phyloP scores from a whole-genome alignment of 805 yeast genomes.

The Wickerhamiella cacticola region DNA sequence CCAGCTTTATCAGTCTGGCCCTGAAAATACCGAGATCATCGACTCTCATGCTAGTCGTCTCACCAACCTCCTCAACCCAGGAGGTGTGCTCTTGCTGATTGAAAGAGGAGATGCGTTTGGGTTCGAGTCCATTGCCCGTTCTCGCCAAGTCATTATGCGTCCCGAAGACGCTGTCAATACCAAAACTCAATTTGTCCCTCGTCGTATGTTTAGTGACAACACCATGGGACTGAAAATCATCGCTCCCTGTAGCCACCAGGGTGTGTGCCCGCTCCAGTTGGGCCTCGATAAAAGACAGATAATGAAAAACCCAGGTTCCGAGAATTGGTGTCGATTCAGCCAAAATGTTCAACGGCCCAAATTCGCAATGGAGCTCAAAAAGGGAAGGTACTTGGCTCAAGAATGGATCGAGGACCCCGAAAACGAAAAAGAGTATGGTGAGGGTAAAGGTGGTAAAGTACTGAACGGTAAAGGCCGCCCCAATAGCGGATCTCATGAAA shows the following conservation, averaged over 20 bases:
- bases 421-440: slow-evolving; percentile 31
- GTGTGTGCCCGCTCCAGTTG: slow-evolving; percentile 72
- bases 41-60: slow-evolving; percentile 54
- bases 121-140: slow-evolving; percentile 77
- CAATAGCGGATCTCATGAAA: slow-evolving; percentile 55
- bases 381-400: slow-evolving; percentile 63
- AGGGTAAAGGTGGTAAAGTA: slow-evolving; percentile 38
- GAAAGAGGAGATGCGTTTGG: slow-evolving; percentile 90
- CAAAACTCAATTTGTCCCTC: slow-evolving; percentile 1
- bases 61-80: slow-evolving; percentile 53
- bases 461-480: slow-evolving; percentile 70
- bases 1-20: slow-evolving; percentile 51
- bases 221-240: slow-evolving; percentile 35
- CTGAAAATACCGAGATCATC: slow-evolving; percentile 56
- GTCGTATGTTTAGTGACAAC: neutral
- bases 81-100: slow-evolving; percentile 64
- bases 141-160: slow-evolving; percentile 79
- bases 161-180: slow-evolving; percentile 39
- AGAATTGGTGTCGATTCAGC: slow-evolving; percentile 65
- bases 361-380: slow-evolving; percentile 69
- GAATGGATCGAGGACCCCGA: slow-evolving; percentile 47
- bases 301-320: slow-evolving; percentile 40
- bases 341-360: slow-evolving; percentile 66
- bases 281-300: slow-evolving; percentile 41
- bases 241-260: slow-evolving; percentile 89